Base-by-base conservation (phyloP, 2,329 filamentous ascomycete species). In the Aspergillus sp. region DNA sequence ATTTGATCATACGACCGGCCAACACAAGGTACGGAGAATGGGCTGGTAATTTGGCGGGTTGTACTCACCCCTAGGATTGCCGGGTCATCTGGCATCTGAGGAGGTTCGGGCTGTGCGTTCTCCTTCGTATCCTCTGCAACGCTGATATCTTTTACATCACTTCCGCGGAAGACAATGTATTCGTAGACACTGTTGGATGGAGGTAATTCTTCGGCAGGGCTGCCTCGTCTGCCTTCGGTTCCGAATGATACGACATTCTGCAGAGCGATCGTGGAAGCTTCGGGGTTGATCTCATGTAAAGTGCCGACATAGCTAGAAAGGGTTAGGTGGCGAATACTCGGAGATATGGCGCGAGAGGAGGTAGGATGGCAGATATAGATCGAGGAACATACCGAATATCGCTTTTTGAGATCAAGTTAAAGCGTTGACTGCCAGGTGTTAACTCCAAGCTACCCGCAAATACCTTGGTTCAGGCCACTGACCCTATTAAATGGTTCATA, bases 81-180 rank as follows among this genome's bases (percentile, higher is more conserved):
- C 71, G 95, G 95, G 77, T 99, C 95, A 79, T 96, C 90, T 7
- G 93, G 93, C 69, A 96, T 86, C 64, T 87, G 86, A 52, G 90
- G 88, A 59, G 88, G 88, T 68, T 88, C 87, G 63, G 87, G 87
- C 72, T 92, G 87, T 74, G 90, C 87, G 68, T 86, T 85, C 62
- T 86, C 80, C 66, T 87, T 85, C 41, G 90, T 86, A 46, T 88
- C 85, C 68, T 96, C 90, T 70, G 96, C 93, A 70, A 99, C 93
- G 69, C 91, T 90, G 69, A 99, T 83, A 76, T 99, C 95, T 79
- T 99, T 99, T 72, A 99, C 95, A 81, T 99, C 95, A 76, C 91
- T 97, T 68, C 95, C 95, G 60, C 93, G 89, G 77, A 99, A 99
- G 64, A 99, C 92, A 71, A 99, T 98, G 80, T 97, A 98, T 74